Conservation (phyloP, 768 basidiomycete species). For the Mycena vulgaris region DNA sequence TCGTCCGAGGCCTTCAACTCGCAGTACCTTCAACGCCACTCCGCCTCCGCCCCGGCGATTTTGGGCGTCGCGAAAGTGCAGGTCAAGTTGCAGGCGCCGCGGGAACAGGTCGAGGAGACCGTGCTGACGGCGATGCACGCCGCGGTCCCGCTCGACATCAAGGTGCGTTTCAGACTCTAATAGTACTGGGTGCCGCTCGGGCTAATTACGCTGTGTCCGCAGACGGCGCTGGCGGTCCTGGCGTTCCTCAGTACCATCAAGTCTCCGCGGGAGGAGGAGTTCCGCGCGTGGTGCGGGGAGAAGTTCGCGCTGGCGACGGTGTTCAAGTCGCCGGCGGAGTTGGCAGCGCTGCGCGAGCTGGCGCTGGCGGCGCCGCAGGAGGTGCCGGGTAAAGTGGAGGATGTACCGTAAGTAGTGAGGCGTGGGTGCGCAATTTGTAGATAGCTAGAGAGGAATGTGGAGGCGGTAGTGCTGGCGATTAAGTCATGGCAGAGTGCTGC, state of each 20-base stretch:
- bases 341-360: conserved; percentile 51
- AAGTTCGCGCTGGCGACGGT: conserved; percentile 75
- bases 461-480: no score
- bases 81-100: conserved; percentile 60
- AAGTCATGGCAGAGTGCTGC: no score
- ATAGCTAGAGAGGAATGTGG: no score
- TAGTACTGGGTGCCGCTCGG: background rate
- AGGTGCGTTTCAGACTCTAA: conserved; percentile 54
- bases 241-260: conserved; percentile 64
- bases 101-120: conserved; percentile 73
- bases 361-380: conserved; percentile 7
- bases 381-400: conserved; percentile 25
- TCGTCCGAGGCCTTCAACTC: conserved; percentile 80
- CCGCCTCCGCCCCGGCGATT: conserved; percentile 64
- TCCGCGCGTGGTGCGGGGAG: conserved; percentile 65
- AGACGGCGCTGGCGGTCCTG: conserved; percentile 69
- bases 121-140: conserved; percentile 65
- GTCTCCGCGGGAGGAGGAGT: conserved; percentile 73
- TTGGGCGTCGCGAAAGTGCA: conserved; percentile 77
- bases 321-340: conserved; percentile 73
- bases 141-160: conserved; percentile 60
- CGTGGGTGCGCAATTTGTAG: no score
- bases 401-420: conserved; percentile 2
- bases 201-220: conserved; percentile 5
- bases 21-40: conserved; percentile 79